phyloP scores from a whole-genome alignment of 805 yeast species.

The Saturnispora bothae region DNA sequence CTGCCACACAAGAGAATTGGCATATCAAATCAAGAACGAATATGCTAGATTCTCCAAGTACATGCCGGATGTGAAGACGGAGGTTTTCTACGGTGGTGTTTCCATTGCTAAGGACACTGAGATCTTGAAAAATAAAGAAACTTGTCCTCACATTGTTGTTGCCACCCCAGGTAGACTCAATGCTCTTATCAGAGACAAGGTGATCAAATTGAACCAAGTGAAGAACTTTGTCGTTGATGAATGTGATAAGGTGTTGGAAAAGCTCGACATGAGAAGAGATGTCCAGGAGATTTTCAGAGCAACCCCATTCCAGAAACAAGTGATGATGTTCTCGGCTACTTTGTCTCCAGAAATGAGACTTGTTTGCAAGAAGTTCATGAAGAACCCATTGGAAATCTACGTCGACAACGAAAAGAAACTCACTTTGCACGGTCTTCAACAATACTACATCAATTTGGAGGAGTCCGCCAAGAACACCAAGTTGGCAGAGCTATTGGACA shows the following conservation, averaged over 20 bases:
- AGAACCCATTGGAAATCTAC: conserved; percentile 91
- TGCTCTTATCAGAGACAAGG: conserved; percentile 87
- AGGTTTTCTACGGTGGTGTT: conserved; percentile 95
- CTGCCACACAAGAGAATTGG: conserved; percentile 98
- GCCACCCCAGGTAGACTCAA: conserved; percentile 98
- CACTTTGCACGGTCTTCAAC: conserved; percentile 96
- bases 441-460: conserved; percentile 79
- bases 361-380: conserved; percentile 95
- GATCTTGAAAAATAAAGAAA: conserved; percentile 79
- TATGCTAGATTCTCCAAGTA: conserved; percentile 95
- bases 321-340: conserved; percentile 98
- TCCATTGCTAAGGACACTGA: conserved; percentile 79
- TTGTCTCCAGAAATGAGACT: conserved; percentile 91
- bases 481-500: conserved; percentile 84
- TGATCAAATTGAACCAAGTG: conserved; percentile 74
- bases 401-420: conserved; percentile 97
- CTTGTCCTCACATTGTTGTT: conserved; percentile 92
- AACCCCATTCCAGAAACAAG: conserved; percentile 97
- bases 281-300: conserved; percentile 96
- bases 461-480: conserved; percentile 91
- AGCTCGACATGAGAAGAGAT: conserved; percentile 87
- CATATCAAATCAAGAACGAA: conserved; percentile 96
- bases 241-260: conserved; percentile 95
- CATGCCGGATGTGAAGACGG: conserved; percentile 95
- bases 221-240: conserved; percentile 95